Base-by-base conservation (phyloP, 2,329 filamentous ascomycete species). In the Hypoxylon sp. region DNA sequence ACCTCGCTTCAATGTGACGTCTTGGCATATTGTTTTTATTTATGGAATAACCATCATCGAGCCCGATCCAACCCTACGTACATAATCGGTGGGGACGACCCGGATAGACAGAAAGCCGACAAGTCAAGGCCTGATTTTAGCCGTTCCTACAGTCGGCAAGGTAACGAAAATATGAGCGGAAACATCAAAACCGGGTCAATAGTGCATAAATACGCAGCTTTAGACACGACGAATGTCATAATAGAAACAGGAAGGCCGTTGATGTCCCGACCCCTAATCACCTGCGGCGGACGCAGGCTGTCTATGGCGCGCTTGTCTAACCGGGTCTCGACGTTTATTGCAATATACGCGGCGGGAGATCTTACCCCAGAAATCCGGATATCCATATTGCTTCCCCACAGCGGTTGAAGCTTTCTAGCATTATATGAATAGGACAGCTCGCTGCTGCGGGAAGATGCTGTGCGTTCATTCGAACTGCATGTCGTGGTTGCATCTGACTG, bases 381-480 rank as follows among this genome's bases (percentile, higher is more conserved):
- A 63, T 64, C 68, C 62, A 71, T 63, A 71, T 71, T 71, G 68
- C 59, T 55, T 66, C 68, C 51, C 68, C 62, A 71, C 68, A 53
- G 68, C 65, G 58, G 65, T 55, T 35, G 50, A 57, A 61, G 50
- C 49, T 53, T 51, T 55, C 46, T 13, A 37, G 40, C 58, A 66
- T 64, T 69, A 68, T 68, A 71, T 69, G 55, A 68, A 66, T 11
- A 56, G 48, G 51, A 40, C 42, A 33, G 64, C 48, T 57, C 59
- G 68, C 65, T 20, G 51, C 50, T 55, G 46, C 44, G 33, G 20
- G 44, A 10, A 42, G 35, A 44, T 8, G 20, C 44, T 11, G 40
- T 13, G 53, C 56, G 31, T 49, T 64, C 55, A 55, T 46, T 68
- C 33, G 48, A 51, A 54, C 51, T 49, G 40, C 65, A 46, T 64